Evolutionary conservation across 148 eudicot species (phyloP), one percentile per base, ranked within the genome.

Genomic region (Rhododendron molle): DNA sequence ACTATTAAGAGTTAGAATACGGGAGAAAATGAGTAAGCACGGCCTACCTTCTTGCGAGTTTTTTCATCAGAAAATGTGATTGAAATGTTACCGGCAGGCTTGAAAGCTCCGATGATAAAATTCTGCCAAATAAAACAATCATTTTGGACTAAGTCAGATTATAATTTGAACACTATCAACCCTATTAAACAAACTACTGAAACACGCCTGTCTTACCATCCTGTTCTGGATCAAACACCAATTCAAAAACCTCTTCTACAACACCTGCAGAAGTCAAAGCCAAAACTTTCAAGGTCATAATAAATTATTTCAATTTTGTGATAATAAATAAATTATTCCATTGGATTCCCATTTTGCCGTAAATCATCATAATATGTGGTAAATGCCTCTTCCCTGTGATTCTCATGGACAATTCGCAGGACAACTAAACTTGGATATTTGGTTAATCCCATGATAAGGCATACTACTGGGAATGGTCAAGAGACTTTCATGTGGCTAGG

Each of bases 1-100:
- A n/a, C 5, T 67, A 32, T 67, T 26, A n/a, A 67, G 34, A 67
- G 5, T 67, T 26, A 67, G 30, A 44, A 15, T 46, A 34, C 30
- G 7, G 26, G 52, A 60, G 5, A 73, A 67, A 26, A 67, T 67
- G 20, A 71, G 38, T 26, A 71, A 71, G 76, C 71, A 8, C 3
- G 32, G 34, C 32, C 5, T 86, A 96, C 99, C 99, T 96, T 95
- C 90, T 96, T 96, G 6, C 99, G 96, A 85, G 90, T 90, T 87
- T 95, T 96, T 50, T 93, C 99, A 90, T 96, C 99, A 26, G 94
- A 86, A 84, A 96, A 94, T 52, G 88, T 67, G 81, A 96, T 92
- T n/a, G 93, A 89, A 81, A 96, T 88, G 90, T 92, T 92, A 90
- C 99, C 94, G 0, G 26, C 82, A n/a, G 56, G 56, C 73, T 46